Percentiles rank a stretch among this genome's conserved stretches.
phyloP scores from a whole-genome alignment of 352 stramenopile species.

The Globisporangium abappressorium region DNA sequence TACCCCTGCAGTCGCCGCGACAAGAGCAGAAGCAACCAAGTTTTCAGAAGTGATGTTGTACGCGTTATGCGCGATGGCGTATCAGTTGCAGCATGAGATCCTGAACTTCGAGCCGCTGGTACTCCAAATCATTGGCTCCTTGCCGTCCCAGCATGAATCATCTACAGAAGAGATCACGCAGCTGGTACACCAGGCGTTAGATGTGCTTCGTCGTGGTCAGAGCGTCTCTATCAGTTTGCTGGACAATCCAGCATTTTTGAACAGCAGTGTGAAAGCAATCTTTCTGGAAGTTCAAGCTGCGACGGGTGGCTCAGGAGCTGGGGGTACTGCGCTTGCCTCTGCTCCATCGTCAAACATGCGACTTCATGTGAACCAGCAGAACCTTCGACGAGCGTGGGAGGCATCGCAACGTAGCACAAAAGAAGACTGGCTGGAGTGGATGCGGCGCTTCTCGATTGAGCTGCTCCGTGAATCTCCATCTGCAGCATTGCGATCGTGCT shows the following conservation, averaged over 20 bases:
- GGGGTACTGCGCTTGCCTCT: conserved; percentile 27
- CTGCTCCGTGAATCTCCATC: conserved; percentile 96
- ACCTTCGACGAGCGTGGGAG: conserved; percentile 93
- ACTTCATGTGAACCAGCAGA: conserved; percentile 92
- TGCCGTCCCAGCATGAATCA: conserved; percentile 45
- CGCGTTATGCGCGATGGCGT: conserved; percentile 63
- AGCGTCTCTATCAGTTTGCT: conserved; percentile 48
- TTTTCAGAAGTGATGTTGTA: conserved; percentile 82
- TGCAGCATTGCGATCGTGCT: conserved; percentile 91
- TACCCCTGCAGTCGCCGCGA: conserved; percentile 44
- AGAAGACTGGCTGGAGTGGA: conserved; percentile 98
- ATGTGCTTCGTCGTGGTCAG: conserved; percentile 45
- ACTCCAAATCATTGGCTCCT: conserved; percentile 51
- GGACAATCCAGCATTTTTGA: conserved; percentile 49
- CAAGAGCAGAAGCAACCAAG: conserved; percentile 59
- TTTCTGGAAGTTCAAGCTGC: conserved; percentile 31
- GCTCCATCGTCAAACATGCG: conserved; percentile 51
- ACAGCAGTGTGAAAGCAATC: conserved; percentile 38
- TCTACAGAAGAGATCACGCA: conserved; percentile 45
- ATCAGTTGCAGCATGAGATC: conserved; percentile 71
- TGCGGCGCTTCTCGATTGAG: conserved; percentile 94
- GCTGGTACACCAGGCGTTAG: conserved; percentile 49
- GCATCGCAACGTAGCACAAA: conserved; percentile 90
- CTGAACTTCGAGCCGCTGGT: conserved; percentile 74
- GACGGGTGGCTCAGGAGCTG: conserved; percentile 17